Base-by-base conservation (phyloP, 2,329 filamentous ascomycete genomes). In the Colletotrichum brevisporum region DNA sequence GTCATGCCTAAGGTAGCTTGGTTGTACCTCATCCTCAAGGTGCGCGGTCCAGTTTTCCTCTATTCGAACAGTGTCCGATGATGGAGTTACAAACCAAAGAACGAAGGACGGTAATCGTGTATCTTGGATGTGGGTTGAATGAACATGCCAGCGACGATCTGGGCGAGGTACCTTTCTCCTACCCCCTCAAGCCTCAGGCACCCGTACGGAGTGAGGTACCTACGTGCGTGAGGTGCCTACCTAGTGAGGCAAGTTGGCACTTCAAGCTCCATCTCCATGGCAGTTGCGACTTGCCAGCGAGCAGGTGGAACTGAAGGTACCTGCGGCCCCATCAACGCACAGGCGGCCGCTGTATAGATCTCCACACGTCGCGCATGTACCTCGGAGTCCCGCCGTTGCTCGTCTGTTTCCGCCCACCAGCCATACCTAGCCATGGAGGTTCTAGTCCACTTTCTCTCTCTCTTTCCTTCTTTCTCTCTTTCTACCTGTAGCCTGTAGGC, bases 341-440 rank as follows among this genome's bases (percentile, higher is more conserved):
- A 48, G 63, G 67, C 67, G 67, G 62, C 67, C 67, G 67, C 67
- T 66, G 55, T 69, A 61, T 55, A 24, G 21, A 3, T 9, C 43
- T 61, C 45, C 36, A 66, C 36, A 47, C 21, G 43, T 24, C 21
- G 18, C 10, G 18, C 36, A 56, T n/a, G 67, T 69, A 67, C 55
- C 56, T 51, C 15, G 27, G 48, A 24, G 12, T 21, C 21, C 48
- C 13, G 39, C 41, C 55, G 24, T n/a, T 21, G 31, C 36, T 39
- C 18, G 41, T 43, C 50, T 18, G 47, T 41, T 3, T 36, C 31
- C 31, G 31, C 31, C 31, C 31, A 36, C 31, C 31, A 24, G 21
- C 21, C 21, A 24, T 24, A n/a, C n/a, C n/a, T n/a, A 36, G 31
- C 31, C 8, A 36, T 4, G 31, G 31, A 36, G 31, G 31, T 36